Conservation (phyloP, 2,329 filamentous ascomycete species). For the Beauveria varroae region DNA sequence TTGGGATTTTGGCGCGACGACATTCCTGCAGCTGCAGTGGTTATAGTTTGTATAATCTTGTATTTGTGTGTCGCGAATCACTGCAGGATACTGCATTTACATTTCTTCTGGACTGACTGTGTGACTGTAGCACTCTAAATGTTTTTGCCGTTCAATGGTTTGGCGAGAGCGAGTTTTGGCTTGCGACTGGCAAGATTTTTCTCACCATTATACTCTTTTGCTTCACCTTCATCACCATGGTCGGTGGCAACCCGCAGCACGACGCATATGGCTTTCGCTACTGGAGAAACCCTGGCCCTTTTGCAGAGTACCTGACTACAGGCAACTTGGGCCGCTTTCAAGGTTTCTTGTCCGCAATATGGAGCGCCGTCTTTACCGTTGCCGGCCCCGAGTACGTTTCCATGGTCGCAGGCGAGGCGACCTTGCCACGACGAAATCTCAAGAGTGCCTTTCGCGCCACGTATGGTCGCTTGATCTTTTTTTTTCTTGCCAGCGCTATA, state of each 20-base stretch:
- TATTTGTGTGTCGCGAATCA: background rate
- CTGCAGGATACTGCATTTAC: too few relatives aligned
- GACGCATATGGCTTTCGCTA: slow-evolving; percentile 65
- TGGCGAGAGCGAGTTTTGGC: slow-evolving; percentile 66
- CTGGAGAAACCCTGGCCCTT: slow-evolving; percentile 41
- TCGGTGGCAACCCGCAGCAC: slow-evolving; percentile 64
- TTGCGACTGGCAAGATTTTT: slow-evolving; percentile 54
- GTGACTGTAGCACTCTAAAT: slow-evolving; percentile 43
- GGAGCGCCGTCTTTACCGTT: slow-evolving; percentile 55
- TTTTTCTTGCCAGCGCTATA: slow-evolving; percentile 56
- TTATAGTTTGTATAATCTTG: background rate
- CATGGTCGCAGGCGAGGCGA: slow-evolving; percentile 61
- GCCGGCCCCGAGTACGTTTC: slow-evolving; percentile 61
- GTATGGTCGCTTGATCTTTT: slow-evolving; percentile 62
- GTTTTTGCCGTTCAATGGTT: slow-evolving; percentile 58
- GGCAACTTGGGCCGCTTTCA: slow-evolving; percentile 60
- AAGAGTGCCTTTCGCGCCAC: slow-evolving; percentile 65
- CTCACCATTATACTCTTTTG: slow-evolving; percentile 59
- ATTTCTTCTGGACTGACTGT: too few relatives aligned
- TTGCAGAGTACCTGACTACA: slow-evolving; percentile 47
- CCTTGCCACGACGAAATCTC: slow-evolving; percentile 55
- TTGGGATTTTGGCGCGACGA: background rate
- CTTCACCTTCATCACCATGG: slow-evolving; percentile 72
- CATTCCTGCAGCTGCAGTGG: background rate
- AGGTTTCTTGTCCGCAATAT: slow-evolving; percentile 61